Evolutionary conservation across 2,329 filamentous ascomycete species (phyloP), one percentile per base, ranked within the genome.

Genomic region (Macroventuria anomochaeta): DNA sequence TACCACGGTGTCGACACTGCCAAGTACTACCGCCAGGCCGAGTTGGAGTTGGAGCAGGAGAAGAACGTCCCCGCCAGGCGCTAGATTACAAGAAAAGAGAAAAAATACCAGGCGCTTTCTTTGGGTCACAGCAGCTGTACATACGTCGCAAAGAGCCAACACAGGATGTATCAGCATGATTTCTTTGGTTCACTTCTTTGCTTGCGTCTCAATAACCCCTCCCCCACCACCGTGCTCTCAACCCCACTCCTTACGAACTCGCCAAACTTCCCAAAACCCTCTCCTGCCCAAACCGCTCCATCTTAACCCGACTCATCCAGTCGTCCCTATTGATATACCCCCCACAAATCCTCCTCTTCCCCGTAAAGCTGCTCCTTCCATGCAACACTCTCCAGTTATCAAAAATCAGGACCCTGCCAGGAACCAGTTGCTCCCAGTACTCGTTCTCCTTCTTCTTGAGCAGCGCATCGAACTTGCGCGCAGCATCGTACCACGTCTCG

Each of bases 341-440:
- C 55, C 95, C 95, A 73, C 93, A 97, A 69, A 99, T 90, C 62
- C 93, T 86, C 62, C 95, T 82, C 69, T 89, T 86, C 1, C 95
- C 95, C 5, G 87, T 88, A 68, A 97, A 99, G 0, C 85, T 85
- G 44, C 87, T 87, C 64, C 95, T 82, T 1, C 93, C 95, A 74
- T 99, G 95, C 63, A 97, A 77, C 28, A 97, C 89, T 54, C 95
- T 84, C 92, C 93, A 97, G 69, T 99, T 97, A 71, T 99, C 91
- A 73, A 99, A 97, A 39, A 97, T 89, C 90, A 97, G 69, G 5
- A 91, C 83, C 46, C 80, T 85, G 2, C 95, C 95, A 0, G 95
- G 93, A 65, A 83, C 77, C 49, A 99, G 78, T 74, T 96, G 89
- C 59, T 89, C 87, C 88, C 89, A 89, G 68, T 89, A 93, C 72